Conservation (phyloP, 345 rosid species). For the Raphanus raphanistrum region DNA sequence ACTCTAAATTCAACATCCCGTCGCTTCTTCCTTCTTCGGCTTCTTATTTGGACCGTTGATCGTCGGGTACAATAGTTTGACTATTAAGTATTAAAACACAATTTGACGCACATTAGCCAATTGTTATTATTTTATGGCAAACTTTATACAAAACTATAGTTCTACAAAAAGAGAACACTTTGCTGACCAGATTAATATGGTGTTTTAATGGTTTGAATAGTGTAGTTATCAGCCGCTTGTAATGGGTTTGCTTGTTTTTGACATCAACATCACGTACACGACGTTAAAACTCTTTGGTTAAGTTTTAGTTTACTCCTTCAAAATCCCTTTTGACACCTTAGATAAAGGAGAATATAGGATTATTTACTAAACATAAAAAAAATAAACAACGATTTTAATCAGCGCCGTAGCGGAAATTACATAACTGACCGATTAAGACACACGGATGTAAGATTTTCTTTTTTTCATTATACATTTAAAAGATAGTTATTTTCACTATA, state of each 20-base stretch:
- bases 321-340: not conserved
- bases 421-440: too few species aligned
- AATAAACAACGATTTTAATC: not conserved
- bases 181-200: slow-evolving; percentile 18
- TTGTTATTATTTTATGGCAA: slow-evolving; percentile 1
- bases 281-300: not conserved
- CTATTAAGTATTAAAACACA: slow-evolving; percentile 9
- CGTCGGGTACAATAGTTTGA: not conserved
- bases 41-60: slow-evolving; percentile 19
- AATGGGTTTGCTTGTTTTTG: slow-evolving; percentile 23
- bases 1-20: not conserved
- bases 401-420: too few species aligned
- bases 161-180: not conserved
- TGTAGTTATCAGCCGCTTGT: not conserved
- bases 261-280: not conserved
- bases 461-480: too few species aligned
- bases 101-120: not conserved
- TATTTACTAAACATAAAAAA: not conserved
- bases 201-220: not conserved
- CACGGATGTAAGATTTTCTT: too few species aligned
- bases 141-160: not conserved
- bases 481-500: too few species aligned
- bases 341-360: not conserved
- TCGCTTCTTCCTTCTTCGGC: not conserved
- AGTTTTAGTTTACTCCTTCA: not conserved